Evolutionary conservation across 371 early-diverging fungal genomes (phyloP), one percentile per base, ranked within the genome.

Genomic region (Syncephalastrum racemosum): DNA sequence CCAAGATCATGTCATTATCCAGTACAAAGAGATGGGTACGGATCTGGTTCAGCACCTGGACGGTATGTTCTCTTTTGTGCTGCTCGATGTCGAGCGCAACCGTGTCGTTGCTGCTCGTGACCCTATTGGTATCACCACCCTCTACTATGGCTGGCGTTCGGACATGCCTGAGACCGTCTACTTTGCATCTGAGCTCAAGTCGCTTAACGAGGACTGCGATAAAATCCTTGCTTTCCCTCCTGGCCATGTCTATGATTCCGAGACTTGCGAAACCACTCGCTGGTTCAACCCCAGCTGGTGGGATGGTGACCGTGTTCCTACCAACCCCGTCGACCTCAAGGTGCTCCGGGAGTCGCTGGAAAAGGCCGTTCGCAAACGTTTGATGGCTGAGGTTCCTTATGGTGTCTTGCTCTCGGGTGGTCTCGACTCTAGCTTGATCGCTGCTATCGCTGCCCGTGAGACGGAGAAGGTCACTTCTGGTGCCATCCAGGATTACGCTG

Each of bases 361-460:
- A 59, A 82, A 77, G 49, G 85, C 94, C 49, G 96, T 96, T 40
- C 90, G 92, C 72, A 96, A 96, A 83, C 81, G 96, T 57, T 79
- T 96, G 64, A 96, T 98, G 98, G 84, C 89, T 60, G 97, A 98
- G 65, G 98, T 96, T 8, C 98, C 97, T 16, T 96, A 91, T 71
- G 98, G 98, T 67, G 98, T 98, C 40, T 80, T 98, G 58, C 83
- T 98, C 46, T 85, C 86, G 48, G 98, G 98, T 59, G 98, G 98
- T 46, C 80, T 98, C 61, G 98, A 98, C 71, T 94, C 95, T 16
- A 87, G 87, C 62, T 79, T 98, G 77, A 96, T 96, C 66, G 94
- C 97, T 24, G 81, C 93, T 48, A 96, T 98, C 68, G 93, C 96
- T 24, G 86, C 85, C 41, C 80, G 98, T 46, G 89, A 90, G 70